Percentiles rank a stretch among this genome's conserved stretches.
phyloP scores from a whole-genome alignment of 768 basidiomycete species.

The Asterophora lycoperdoides region DNA sequence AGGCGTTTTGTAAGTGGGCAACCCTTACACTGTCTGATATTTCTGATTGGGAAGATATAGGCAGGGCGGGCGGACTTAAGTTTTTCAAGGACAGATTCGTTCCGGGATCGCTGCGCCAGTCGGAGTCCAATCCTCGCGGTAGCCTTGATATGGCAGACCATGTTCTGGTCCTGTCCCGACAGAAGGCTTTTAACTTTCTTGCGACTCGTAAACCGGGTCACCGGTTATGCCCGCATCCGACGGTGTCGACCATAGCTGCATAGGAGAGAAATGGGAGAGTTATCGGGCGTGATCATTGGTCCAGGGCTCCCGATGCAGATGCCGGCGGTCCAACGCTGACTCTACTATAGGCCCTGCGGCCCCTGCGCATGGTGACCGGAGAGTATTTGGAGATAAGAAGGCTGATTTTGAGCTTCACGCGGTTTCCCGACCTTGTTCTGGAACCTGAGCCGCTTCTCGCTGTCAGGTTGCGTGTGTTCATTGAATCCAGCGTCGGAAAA shows the following conservation, averaged over 20 bases:
- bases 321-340: not conserved
- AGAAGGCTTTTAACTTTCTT: constrained; percentile 8
- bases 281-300: not conserved
- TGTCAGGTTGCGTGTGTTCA: not conserved
- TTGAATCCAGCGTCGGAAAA: not conserved
- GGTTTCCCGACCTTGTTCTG: not conserved
- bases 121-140: constrained; percentile 1
- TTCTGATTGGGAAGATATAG: constrained; percentile 9
- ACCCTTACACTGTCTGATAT: constrained; percentile 7
- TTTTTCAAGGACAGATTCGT: constrained; percentile 16
- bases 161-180: constrained; percentile 6
- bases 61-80: constrained; percentile 16
- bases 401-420: not conserved
- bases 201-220: constrained; percentile 4
- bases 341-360: too few species aligned
- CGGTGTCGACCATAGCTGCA: not conserved
- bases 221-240: constrained; percentile 7
- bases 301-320: not conserved
- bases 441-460: not conserved
- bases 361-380: not conserved
- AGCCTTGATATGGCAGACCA: constrained; percentile 14
- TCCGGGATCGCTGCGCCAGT: constrained; percentile 15
- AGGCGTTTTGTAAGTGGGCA: constrained; percentile 4
- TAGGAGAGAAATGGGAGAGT: too few species aligned
- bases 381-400: not conserved